phyloP scores from a whole-genome alignment of 1,139 yeast genomes.

The Groenewaldozyma sp. region DNA sequence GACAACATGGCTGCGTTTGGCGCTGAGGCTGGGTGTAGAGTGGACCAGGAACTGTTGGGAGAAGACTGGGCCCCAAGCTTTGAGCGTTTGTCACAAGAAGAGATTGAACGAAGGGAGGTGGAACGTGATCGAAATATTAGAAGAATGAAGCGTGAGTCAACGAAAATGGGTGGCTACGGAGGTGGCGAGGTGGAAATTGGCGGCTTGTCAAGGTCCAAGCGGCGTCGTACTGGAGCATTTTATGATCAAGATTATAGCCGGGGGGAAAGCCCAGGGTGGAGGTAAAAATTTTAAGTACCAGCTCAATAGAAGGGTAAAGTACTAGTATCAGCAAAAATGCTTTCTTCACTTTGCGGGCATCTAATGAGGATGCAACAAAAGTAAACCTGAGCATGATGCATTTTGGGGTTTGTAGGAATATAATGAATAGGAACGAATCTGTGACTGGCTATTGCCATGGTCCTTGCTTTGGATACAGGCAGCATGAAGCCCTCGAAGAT shows the following conservation, averaged over 20 bases:
- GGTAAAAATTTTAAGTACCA: no score
- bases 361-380: no score
- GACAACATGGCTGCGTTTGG: constrained; percentile 53
- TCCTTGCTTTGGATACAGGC: no score
- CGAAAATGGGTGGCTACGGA: constrained; percentile 26
- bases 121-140: constrained; percentile 90
- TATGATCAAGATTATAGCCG: constrained; percentile 5
- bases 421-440: no score
- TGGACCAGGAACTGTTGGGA: constrained; percentile 51
- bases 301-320: no score
- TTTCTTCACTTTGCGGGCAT: no score
- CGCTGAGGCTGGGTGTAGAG: constrained; percentile 53
- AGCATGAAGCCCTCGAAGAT: no score
- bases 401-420: no score
- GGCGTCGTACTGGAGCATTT: constrained; percentile 15
- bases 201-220: constrained; percentile 25
- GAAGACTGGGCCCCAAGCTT: constrained; percentile 87
- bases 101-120: constrained; percentile 88
- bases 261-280: background rate
- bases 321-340: no score
- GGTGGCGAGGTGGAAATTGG: constrained; percentile 27
- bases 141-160: constrained; percentile 83
- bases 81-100: constrained; percentile 81
- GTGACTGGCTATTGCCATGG: no score
- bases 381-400: no score